Evolutionary conservation across 768 basidiomycete genomes (phyloP).

Genomic region (Cantharellus anzutake): DNA sequence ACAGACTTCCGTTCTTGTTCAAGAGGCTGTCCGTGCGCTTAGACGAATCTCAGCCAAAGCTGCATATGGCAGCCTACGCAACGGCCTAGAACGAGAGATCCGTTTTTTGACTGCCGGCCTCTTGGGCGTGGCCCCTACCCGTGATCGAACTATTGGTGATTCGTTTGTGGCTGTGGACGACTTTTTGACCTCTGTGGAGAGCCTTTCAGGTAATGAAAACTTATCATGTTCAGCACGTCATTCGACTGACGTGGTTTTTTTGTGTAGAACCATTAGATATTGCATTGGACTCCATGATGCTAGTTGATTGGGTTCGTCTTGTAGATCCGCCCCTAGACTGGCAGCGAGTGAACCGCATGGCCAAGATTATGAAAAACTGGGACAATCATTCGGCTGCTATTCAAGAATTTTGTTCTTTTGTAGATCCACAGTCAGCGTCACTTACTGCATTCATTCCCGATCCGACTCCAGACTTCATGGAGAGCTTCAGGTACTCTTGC

Average conservation of each 20-base stretch:
- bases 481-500: too few relatives aligned
- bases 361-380: constrained; percentile 19
- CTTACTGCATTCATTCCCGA: too few relatives aligned
- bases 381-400: constrained; percentile 24
- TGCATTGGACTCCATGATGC: constrained; percentile 14
- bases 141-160: constrained; percentile 3
- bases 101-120: constrained; percentile 23
- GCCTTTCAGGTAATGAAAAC: neutral
- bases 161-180: constrained; percentile 16
- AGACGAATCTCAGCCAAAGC: constrained; percentile 18
- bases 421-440: constrained; percentile 20
- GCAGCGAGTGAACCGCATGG: constrained; percentile 25
- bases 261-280: neutral
- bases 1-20: constrained; percentile 11
- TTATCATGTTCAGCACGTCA: neutral
- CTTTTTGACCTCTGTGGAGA: constrained; percentile 19
- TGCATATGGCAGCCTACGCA: too few relatives aligned
- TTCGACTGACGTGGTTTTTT: neutral
- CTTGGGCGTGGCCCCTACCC: constrained; percentile 12
- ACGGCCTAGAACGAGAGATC: constrained; percentile 20
- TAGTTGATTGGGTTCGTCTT: constrained; percentile 48
- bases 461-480: too few relatives aligned
- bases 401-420: constrained; percentile 22
- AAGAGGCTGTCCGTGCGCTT: neutral
- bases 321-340: constrained; percentile 19